Conservation (phyloP, 1,284 basidiomycete genomes). For the Ceratorhiza oryzae-sativae region DNA sequence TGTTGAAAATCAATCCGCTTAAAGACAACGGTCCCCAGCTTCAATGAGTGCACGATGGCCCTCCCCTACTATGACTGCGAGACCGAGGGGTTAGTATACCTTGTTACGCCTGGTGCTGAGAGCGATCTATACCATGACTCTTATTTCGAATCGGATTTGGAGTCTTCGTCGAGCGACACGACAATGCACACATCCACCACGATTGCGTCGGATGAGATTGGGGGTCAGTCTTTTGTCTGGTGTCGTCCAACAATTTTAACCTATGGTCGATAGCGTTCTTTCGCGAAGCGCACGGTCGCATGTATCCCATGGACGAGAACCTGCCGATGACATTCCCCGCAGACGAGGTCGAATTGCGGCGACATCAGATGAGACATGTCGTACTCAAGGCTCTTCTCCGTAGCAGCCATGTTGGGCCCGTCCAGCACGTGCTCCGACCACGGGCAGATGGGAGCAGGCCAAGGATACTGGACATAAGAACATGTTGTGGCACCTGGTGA, state of each 20-base stretch:
- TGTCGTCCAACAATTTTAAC: background rate
- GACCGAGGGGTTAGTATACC: conserved; percentile 17
- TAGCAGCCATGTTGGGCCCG: conserved; percentile 30
- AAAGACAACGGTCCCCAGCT: background rate
- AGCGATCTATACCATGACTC: background rate
- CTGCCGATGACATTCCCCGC: conserved; percentile 18
- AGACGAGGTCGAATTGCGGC: conserved; percentile 22
- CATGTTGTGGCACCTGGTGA: conserved; percentile 24
- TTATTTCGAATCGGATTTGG: conserved; percentile 23
- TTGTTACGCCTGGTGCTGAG: conserved; percentile 6
- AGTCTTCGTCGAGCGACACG: conserved; percentile 20
- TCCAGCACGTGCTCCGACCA: conserved; percentile 23
- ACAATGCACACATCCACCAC: conserved; percentile 17
- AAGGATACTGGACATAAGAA: conserved; percentile 33
- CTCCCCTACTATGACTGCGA: conserved; percentile 13
- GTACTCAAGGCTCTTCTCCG: conserved; percentile 24
- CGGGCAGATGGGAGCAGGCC: conserved; percentile 28
- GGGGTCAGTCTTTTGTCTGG: background rate
- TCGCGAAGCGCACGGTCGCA: conserved; percentile 26
- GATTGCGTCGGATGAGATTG: conserved; percentile 27
- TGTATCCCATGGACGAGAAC: conserved; percentile 30
- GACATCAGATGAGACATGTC: conserved; percentile 31
- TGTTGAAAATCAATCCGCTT: background rate
- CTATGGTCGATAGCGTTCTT: conserved; percentile 4
- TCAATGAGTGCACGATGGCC: background rate